Evolutionary conservation across 1,139 yeast genomes (phyloP).

Genomic region (Pichia sp.): DNA sequence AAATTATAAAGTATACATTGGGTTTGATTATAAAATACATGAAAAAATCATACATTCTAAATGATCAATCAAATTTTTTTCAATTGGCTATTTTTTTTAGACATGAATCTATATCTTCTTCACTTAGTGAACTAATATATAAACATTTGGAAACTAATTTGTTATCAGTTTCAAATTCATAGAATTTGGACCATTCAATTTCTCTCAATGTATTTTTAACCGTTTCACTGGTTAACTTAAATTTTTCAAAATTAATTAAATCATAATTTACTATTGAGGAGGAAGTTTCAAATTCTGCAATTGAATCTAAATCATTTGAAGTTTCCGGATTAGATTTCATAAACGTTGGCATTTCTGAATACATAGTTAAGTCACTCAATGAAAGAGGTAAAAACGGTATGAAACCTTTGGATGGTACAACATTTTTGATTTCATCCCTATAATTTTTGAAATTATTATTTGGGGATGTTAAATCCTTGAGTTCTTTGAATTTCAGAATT

Average conservation of each 20-base stretch:
- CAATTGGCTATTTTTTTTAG: conserved; percentile 10
- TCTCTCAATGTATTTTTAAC: conserved; percentile 75
- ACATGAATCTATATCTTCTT: conserved; percentile 62
- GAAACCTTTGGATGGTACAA: conserved; percentile 62
- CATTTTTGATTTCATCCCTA: conserved; percentile 53
- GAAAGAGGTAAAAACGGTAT: conserved; percentile 87
- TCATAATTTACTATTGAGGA: conserved; percentile 31
- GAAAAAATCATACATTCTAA: neutral
- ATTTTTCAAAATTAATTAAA: conserved; percentile 70
- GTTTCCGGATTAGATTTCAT: conserved; percentile 24
- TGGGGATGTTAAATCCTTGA: conserved; percentile 61
- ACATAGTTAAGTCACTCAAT: conserved; percentile 73
- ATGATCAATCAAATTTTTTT: neutral
- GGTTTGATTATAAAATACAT: neutral
- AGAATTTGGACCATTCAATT: conserved; percentile 77
- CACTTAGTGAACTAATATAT: conserved; percentile 69
- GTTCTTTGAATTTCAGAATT: conserved; percentile 38
- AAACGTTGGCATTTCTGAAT: conserved; percentile 60
- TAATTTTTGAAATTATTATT: conserved; percentile 59
- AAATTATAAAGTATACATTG: neutral
- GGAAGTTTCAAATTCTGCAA: conserved; percentile 15
- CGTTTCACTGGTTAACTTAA: conserved; percentile 68
- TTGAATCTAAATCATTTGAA: conserved; percentile 4
- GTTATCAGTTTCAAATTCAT: conserved; percentile 41
- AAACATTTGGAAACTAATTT: conserved; percentile 77